phyloP scores from a whole-genome alignment of 176 grass and related monocot genomes.

The Aegilops bicornis region DNA sequence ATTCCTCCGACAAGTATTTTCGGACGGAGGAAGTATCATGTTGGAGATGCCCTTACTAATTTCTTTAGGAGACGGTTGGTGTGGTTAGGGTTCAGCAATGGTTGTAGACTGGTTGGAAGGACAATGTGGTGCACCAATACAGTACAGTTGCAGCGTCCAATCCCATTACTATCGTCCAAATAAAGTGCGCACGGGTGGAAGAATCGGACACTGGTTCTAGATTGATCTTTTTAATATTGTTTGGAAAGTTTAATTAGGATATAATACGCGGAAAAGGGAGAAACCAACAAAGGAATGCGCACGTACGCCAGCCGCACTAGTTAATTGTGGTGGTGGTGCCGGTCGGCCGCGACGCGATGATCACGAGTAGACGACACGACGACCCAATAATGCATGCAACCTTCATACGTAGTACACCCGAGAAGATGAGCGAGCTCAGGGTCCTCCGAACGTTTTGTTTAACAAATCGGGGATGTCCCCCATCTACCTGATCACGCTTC shows the following conservation, averaged over 20 bases:
- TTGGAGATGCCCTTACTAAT: too few relatives aligned
- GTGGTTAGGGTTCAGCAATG: background rate
- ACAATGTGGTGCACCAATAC: background rate
- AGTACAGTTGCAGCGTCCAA: background rate
- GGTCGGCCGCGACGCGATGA: background rate
- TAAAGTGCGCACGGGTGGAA: background rate
- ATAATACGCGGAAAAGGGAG: background rate
- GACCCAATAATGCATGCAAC: background rate
- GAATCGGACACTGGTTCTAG: background rate
- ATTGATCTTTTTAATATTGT: background rate
- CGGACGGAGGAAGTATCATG: too few relatives aligned
- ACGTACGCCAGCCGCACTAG: slow-evolving; percentile 22
- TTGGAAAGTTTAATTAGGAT: background rate
- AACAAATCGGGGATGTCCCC: slow-evolving; percentile 26
- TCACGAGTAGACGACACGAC: background rate
- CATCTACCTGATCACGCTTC: background rate
- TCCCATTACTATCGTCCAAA: background rate
- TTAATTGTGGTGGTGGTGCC: slow-evolving; percentile 15
- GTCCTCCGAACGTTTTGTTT: background rate
- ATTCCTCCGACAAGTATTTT: too few relatives aligned
- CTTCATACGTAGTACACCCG: background rate
- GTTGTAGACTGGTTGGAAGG: background rate
- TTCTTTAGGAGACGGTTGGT: slow-evolving; percentile 10
- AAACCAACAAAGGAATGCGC: slow-evolving; percentile 26
- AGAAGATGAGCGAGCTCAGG: too few relatives aligned